Percentiles rank a stretch among this genome's conserved stretches.
Evolutionary conservation across 495 filamentous ascomycete genomes (phyloP).

Genomic region (Pyrenopolyporus hunteri): DNA sequence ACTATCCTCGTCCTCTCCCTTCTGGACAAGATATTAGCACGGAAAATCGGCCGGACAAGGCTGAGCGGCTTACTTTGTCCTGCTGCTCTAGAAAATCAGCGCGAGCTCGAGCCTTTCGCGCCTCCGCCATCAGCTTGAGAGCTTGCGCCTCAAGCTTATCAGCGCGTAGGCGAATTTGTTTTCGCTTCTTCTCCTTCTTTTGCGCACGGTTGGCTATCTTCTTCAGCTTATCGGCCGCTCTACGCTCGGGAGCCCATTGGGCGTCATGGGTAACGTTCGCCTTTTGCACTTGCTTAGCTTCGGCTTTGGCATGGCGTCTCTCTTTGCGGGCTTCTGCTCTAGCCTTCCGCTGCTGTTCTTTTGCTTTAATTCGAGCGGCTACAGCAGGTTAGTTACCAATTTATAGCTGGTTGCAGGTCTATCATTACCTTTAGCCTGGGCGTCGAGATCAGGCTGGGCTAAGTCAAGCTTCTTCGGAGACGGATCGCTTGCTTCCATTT

Average conservation of each 20-base stretch:
- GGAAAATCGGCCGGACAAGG: not conserved
- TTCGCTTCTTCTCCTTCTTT: constrained; percentile 43
- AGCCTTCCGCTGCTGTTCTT: constrained; percentile 31
- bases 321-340: constrained; percentile 39
- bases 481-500: constrained; percentile 22
- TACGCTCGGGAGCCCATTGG: constrained; percentile 39
- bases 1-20: constrained; percentile 35
- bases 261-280: constrained; percentile 35
- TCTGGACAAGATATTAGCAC: constrained; percentile 11
- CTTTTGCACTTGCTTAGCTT: constrained; percentile 43
- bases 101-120: constrained; percentile 30
- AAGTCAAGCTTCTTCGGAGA: constrained; percentile 32
- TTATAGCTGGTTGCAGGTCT: not conserved
- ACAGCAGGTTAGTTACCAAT: constrained; percentile 7
- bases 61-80: constrained; percentile 14
- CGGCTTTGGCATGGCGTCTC: constrained; percentile 42
- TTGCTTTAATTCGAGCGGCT: constrained; percentile 37
- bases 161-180: constrained; percentile 34
- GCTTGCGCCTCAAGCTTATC: constrained; percentile 37
- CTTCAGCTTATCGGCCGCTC: constrained; percentile 38
- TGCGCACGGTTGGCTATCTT: constrained; percentile 28
- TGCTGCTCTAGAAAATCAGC: constrained; percentile 31
- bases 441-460: constrained; percentile 30
- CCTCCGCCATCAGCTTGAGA: constrained; percentile 31
- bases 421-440: constrained; percentile 35